A percentile compares a stretch with the other conserved stretches of the same genome.
Evolutionary conservation across 1,284 basidiomycete species (phyloP).

Genomic region (Paramarasmius palmivorus): DNA sequence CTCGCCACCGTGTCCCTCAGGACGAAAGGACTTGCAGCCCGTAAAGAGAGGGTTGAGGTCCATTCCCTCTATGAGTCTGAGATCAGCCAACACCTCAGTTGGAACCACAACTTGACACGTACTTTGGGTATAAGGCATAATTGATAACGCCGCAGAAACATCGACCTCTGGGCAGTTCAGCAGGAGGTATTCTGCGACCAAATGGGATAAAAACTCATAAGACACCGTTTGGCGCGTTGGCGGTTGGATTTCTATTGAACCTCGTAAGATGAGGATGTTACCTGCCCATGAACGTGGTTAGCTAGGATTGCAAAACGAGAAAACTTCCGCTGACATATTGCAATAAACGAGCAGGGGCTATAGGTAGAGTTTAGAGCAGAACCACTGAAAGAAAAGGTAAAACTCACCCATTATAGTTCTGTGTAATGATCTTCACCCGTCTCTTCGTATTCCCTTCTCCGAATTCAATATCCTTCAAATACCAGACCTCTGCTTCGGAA

Average conservation of each 20-base stretch:
- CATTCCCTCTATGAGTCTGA: constrained; percentile 61
- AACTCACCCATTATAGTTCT: constrained; percentile 77
- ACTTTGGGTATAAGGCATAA: constrained; percentile 85
- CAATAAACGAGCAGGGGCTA: constrained; percentile 89
- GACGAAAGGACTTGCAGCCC: constrained; percentile 63
- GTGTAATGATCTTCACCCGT: constrained; percentile 69
- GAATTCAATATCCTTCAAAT: constrained; percentile 70
- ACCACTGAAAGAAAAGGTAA: background rate
- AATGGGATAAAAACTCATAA: constrained; percentile 80
- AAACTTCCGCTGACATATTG: constrained; percentile 61
- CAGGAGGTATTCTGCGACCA: constrained; percentile 84
- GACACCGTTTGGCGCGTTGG: constrained; percentile 68
- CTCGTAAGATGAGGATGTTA: constrained; percentile 82
- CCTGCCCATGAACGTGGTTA: constrained; percentile 46
- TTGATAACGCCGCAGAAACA: constrained; percentile 76
- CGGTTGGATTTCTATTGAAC: constrained; percentile 71
- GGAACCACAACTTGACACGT: constrained; percentile 23
- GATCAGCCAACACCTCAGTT: background rate
- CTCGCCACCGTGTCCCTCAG: constrained; percentile 65
- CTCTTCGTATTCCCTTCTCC: constrained; percentile 35
- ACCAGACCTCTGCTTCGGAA: constrained; percentile 66
- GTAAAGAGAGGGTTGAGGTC: constrained; percentile 86
- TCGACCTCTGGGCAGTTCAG: constrained; percentile 59
- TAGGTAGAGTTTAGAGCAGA: constrained; percentile 1
- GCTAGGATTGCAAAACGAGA: constrained; percentile 11